These are phyloP conservation scores for Mallotus nudiflorus DNA, from an alignment of 345 rosid genomes.

Conservation along the genomic window DNA sequence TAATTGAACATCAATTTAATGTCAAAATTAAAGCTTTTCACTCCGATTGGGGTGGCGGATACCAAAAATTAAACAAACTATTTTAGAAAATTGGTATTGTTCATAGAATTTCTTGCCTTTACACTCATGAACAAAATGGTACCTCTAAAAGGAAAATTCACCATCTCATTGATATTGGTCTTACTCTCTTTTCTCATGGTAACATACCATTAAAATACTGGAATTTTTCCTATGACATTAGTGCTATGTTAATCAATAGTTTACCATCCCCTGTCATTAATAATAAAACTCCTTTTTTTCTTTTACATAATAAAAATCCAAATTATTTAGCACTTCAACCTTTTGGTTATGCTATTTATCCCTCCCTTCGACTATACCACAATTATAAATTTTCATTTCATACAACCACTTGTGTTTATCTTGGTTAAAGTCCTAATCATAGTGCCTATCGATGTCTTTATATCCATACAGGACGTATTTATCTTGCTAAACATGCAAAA, in stretches of 20 bases:
- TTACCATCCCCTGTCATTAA: not conserved
- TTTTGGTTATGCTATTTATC: not conserved
- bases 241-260: not conserved
- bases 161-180: not conserved
- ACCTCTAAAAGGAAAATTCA: not conserved
- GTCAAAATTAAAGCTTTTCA: not conserved
- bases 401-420: not conserved
- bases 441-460: not conserved
- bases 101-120: not conserved
- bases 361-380: not conserved
- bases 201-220: not conserved
- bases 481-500: not conserved
- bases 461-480: not conserved
- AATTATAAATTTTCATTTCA: not conserved
- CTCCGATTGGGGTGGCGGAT: not conserved
- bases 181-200: not conserved
- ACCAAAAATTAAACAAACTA: not conserved
- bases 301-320: not conserved
- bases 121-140: conserved; percentile 1
- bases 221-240: not conserved
- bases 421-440: not conserved
- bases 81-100: too few species aligned
- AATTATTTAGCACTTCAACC: not conserved
- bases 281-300: not conserved
- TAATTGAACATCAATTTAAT: not conserved